Evolutionary conservation across 2,329 filamentous ascomycete species (phyloP), one percentile per base, ranked within the genome.

Genomic region (Phialophora macrospora): DNA sequence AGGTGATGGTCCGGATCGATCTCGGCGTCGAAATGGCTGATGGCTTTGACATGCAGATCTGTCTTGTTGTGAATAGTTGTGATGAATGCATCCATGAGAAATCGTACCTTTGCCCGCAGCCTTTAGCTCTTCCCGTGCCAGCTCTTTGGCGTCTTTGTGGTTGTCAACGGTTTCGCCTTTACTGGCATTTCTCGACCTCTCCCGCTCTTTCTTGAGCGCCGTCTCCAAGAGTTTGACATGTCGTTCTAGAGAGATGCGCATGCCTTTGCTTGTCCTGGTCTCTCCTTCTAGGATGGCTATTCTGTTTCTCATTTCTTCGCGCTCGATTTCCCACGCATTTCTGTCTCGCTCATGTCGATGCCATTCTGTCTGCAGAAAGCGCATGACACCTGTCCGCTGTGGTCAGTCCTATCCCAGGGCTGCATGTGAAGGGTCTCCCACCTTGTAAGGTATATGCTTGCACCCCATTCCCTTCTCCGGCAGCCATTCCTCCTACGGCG

Each of bases 311-410:
- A 99, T 98, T 81, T 99, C 95, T 74, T 96, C 95, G 76, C 93
- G 90, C 80, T 99, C 95, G 77, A 99, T 99, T 79, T 99, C 95
- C 95, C 95, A 99, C 44, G 93, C 90, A 80, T 99, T 99, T 74
- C 95, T 88, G 76, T 97, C 95, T 80, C 95, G 91, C 80, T 99
- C 95, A 79, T 99, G 94, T 72, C 92, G 90, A 80, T 99, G 95
- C 95, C 95, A 99, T 86, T 99, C 94, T 55, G 95, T 95, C 81
- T 99, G 95, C 46, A 99, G 87, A 78, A 99, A 99, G 79, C 95
- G 93, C 95, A 99, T 99, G 44, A 99, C 95, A 76, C 95, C 92
- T 95, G 72, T 24, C 28, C 20, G n/a, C 34, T 48, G 44, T 28
- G n/a, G 30, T 66, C 44, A 63, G 59, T 51, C 24, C 32, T 28